Evolutionary conservation across 192 early-diverging fungal genomes (phyloP), one percentile per base, ranked within the genome.

Genomic region (Chytriomyces sp.): DNA sequence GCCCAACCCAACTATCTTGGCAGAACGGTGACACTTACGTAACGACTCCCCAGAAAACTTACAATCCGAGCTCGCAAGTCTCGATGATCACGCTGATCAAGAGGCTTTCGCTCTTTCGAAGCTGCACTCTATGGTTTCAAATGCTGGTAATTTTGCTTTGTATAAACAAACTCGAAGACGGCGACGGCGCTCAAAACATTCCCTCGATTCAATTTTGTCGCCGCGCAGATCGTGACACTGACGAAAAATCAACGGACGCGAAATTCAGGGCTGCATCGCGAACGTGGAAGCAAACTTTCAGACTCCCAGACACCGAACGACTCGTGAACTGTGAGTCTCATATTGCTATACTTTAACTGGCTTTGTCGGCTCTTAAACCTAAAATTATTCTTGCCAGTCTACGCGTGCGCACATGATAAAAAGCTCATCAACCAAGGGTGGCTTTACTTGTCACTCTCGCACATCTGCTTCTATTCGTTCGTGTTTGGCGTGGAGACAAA

Each of bases 381-480:
- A 35, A 0, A 50, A 18, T 9, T 2, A 23, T 84, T 48, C 57
- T 57, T 74, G 10, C 13, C 73, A 93, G 92, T 89, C 81, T 99
- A 99, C 83, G 94, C 96, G 10, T 96, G 95, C 75, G 91, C 94
- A 4, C 95, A 95, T 72, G 89, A 94, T 61, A 86, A 87, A 28
- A 89, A 86, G 62, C 89, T 96, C 78, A 86, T 92, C 61, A 93
- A 92, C 80, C 98, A 99, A 83, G 98, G 98, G 0, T 99, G 98
- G 98, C 83, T 99, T 82, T 99, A 99, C 77, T 89, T 99, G 53
- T 95, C 93, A 64, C 91, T 95, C 77, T 93, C 96, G 73, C 93
- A 95, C 79, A 79, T 97, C 28, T 94, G 93, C 86, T 99, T 98
- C 79, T 95, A 99, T 83, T 95, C 96, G 23, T 96, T 95, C 71